A percentile compares a stretch with the other conserved stretches of the same genome.
Conservation (phyloP, 768 basidiomycete genomes). For the Rhizopogon rudus region DNA sequence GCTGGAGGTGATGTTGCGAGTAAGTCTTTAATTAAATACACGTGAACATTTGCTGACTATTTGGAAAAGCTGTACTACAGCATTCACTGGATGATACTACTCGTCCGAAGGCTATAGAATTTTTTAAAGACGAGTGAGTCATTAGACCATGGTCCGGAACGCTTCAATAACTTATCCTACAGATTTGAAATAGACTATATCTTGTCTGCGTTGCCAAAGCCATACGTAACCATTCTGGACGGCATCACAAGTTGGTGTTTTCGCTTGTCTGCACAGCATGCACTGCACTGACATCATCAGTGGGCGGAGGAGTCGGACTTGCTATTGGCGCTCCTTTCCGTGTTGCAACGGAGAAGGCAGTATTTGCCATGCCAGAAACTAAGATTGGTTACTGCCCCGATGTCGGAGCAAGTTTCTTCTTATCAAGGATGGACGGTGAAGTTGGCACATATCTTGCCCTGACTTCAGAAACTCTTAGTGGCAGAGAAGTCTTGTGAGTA, state of each 20-base stretch:
- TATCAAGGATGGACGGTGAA: constrained; percentile 86
- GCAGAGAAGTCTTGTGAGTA: constrained; percentile 83
- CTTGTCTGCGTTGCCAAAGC: constrained; percentile 67
- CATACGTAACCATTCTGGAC: constrained; percentile 89
- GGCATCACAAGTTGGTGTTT: constrained; percentile 76
- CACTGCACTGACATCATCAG: constrained; percentile 33
- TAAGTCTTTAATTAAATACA: constrained; percentile 33
- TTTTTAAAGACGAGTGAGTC: constrained; percentile 86
- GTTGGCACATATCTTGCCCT: constrained; percentile 92
- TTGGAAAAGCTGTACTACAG: constrained; percentile 47
- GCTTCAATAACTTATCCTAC: constrained; percentile 7
- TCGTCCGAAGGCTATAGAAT: constrained; percentile 65
- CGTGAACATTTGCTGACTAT: constrained; percentile 3
- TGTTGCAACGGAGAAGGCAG: constrained; percentile 88
- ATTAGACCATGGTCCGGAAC: constrained; percentile 4
- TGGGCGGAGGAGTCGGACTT: constrained; percentile 96
- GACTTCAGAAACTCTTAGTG: constrained; percentile 67
- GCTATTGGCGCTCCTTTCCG: constrained; percentile 81
- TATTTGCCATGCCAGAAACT: constrained; percentile 96
- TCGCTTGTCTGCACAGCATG: constrained; percentile 6
- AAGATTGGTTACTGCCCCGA: constrained; percentile 90
- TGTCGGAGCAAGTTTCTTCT: constrained; percentile 87
- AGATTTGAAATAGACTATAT: constrained; percentile 82
- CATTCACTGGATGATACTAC: constrained; percentile 47
- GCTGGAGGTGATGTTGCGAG: constrained; percentile 93